phyloP scores from a whole-genome alignment of 148 eudicot genomes.

The Chenopodium berlandieri region DNA sequence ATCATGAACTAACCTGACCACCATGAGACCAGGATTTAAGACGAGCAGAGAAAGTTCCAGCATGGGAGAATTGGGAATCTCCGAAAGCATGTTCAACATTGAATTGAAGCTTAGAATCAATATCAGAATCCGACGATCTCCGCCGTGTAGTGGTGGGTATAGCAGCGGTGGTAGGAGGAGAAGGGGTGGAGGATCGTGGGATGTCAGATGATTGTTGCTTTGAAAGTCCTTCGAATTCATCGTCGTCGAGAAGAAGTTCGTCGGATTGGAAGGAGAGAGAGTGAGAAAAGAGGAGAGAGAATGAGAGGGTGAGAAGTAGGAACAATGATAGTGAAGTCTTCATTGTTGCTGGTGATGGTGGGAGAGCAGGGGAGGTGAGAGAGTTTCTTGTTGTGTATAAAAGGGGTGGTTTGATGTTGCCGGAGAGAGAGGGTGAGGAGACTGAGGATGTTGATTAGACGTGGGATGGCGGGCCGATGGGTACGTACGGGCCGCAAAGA shows the following conservation, averaged over 20 bases:
- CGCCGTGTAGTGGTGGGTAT: slow-evolving; percentile 25
- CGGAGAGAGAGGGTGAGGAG: background rate
- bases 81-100: slow-evolving; percentile 80
- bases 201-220: background rate
- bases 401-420: background rate
- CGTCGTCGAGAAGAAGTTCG: slow-evolving; percentile 60
- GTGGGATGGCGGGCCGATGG: too few relatives aligned
- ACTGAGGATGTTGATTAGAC: background rate
- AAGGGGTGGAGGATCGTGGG: background rate
- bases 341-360: background rate
- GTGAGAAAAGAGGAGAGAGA: slow-evolving; percentile 26
- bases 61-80: slow-evolving; percentile 67
- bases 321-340: background rate
- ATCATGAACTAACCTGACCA: slow-evolving; percentile 53
- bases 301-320: background rate
- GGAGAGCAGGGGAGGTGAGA: too few relatives aligned
- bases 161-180: background rate
- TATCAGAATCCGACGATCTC: slow-evolving; percentile 60
- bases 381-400: too few relatives aligned
- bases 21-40: slow-evolving; percentile 81
- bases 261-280: slow-evolving; percentile 65
- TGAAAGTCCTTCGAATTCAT: slow-evolving; percentile 21
- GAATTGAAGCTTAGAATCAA: slow-evolving; percentile 77
- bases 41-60: slow-evolving; percentile 85
- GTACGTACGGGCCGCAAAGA: too few relatives aligned